Percentiles rank a stretch among this genome's conserved stretches.
Evolutionary conservation across 2,329 filamentous ascomycete species (phyloP).

Genomic region (Albophoma yamanashiensis): DNA sequence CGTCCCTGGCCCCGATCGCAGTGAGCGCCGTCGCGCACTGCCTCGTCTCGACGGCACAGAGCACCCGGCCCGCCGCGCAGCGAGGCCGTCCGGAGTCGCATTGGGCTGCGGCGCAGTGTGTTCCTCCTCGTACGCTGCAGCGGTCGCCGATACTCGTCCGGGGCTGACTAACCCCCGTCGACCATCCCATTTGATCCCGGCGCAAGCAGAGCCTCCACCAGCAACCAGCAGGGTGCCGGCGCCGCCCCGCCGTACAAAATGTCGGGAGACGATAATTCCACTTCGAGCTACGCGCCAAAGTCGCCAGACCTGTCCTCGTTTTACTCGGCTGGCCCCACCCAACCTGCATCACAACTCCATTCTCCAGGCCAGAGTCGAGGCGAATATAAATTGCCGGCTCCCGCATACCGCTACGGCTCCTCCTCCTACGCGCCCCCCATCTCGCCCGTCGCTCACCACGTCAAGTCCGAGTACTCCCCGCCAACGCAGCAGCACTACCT

Average conservation of each 20-base stretch:
- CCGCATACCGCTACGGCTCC: constrained; percentile 13
- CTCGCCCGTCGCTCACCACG: constrained; percentile 14
- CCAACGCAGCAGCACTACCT: constrained; percentile 10
- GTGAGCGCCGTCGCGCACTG: background rate
- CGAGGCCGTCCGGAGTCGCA: background rate
- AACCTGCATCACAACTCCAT: constrained; percentile 8
- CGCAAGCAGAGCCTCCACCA: background rate
- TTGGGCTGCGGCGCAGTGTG: background rate
- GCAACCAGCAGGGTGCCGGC: background rate
- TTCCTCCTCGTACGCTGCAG: background rate
- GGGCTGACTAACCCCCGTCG: background rate
- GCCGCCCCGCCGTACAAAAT: constrained; percentile 13
- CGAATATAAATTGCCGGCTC: constrained; percentile 23
- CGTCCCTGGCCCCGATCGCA: background rate
- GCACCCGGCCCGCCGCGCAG: background rate
- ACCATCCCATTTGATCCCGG: background rate
- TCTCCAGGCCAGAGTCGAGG: constrained; percentile 9
- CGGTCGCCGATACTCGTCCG: background rate
- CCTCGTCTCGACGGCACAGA: background rate
- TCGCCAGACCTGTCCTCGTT: constrained; percentile 50
- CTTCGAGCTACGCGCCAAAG: constrained; percentile 40
- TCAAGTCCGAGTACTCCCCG: constrained; percentile 12
- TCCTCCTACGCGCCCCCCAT: constrained; percentile 17
- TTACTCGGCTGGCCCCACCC: constrained; percentile 27
- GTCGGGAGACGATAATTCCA: constrained; percentile 35